A percentile compares a stretch with the other conserved stretches of the same genome.
Conservation (phyloP, 768 basidiomycete genomes). For the Lentinula sp. region DNA sequence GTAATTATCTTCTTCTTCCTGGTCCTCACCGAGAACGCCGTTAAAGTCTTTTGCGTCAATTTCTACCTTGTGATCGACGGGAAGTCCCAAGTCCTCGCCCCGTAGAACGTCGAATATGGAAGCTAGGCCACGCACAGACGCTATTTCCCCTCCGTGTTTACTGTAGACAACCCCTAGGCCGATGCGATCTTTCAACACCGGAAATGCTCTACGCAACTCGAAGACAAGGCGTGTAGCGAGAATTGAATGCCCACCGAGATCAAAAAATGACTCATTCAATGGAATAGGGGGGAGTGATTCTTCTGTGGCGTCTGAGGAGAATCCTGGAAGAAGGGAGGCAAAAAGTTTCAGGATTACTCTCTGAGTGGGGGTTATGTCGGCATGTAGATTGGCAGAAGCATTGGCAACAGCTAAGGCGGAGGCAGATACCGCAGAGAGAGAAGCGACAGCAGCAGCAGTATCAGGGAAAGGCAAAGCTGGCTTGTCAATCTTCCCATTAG, state of each 20-base stretch:
- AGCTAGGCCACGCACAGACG: constrained; percentile 77
- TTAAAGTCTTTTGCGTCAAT: not conserved
- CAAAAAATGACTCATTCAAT: constrained; percentile 93
- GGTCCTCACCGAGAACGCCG: constrained; percentile 10
- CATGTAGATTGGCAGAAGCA: not conserved
- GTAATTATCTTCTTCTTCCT: constrained; percentile 34
- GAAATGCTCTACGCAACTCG: constrained; percentile 89
- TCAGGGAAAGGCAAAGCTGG: constrained; percentile 98
- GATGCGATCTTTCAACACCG: constrained; percentile 69
- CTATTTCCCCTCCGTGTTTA: constrained; percentile 41
- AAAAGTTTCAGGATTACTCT: constrained; percentile 78
- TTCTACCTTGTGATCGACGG: not conserved
- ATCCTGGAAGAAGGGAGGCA: constrained; percentile 62
- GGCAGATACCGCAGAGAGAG: constrained; percentile 25
- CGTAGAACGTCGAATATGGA: constrained; percentile 68
- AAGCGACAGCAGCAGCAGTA: constrained; percentile 62
- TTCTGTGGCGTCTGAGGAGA: not conserved
- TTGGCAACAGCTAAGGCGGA: constrained; percentile 10
- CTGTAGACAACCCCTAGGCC: constrained; percentile 74
- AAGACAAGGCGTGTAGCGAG: constrained; percentile 96
- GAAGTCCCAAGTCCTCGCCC: constrained; percentile 76
- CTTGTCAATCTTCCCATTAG: constrained; percentile 99
- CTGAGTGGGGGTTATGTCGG: constrained; percentile 19
- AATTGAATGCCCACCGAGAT: constrained; percentile 97
- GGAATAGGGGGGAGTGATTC: constrained; percentile 70